Evolutionary conservation across 257 asterid species (phyloP).

Genomic region (Solanum commersonii): DNA sequence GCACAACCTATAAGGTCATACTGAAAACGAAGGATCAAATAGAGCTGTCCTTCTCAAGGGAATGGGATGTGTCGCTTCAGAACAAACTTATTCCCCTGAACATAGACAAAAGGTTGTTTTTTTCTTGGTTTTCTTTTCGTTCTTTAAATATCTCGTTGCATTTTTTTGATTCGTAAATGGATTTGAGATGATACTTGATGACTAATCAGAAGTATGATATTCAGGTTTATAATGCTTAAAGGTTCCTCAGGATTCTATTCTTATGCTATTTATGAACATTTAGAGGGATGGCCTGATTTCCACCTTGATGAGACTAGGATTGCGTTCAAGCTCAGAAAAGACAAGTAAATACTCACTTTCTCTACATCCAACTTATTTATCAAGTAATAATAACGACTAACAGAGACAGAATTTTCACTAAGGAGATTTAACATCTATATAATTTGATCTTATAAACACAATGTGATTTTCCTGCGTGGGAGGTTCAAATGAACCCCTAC

Average conservation of each 20-base stretch:
- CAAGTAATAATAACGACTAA: background rate
- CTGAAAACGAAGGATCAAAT: constrained; percentile 55
- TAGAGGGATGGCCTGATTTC: constrained; percentile 53
- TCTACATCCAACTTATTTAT: background rate
- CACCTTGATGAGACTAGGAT: constrained; percentile 61
- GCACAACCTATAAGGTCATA: constrained; percentile 39
- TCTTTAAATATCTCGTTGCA: background rate
- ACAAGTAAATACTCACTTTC: constrained; percentile 32
- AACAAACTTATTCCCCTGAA: constrained; percentile 52
- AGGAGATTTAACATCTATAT: background rate
- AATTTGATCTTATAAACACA: background rate
- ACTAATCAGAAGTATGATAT: constrained; percentile 9
- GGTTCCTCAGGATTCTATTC: constrained; percentile 71
- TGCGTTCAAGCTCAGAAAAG: constrained; percentile 72
- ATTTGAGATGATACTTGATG: background rate
- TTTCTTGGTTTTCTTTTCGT: background rate
- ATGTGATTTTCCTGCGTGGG: background rate
- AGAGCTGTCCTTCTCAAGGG: constrained; percentile 74
- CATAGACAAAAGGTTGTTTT: constrained; percentile 53
- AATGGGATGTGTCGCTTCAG: constrained; percentile 63
- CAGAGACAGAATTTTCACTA: background rate
- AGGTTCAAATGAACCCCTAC: background rate
- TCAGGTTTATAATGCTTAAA: constrained; percentile 62
- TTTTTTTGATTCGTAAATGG: background rate
- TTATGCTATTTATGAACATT: constrained; percentile 67